A percentile compares a stretch with the other conserved stretches of the same genome.
Evolutionary conservation across 2,329 filamentous ascomycete species (phyloP).

Genomic region (Plenodomus tracheiphilus): DNA sequence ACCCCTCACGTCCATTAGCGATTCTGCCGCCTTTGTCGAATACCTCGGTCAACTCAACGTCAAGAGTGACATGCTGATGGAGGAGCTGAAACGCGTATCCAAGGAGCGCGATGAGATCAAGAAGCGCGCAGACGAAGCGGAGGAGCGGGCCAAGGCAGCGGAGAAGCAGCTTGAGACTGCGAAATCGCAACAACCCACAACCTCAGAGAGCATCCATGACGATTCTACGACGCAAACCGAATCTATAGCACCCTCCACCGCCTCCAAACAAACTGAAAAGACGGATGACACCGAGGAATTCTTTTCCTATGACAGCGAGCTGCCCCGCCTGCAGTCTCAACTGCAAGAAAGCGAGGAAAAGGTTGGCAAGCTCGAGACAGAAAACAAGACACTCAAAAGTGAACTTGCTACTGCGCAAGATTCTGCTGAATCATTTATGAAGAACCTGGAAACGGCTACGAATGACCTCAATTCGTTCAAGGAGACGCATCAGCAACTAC

Average conservation of each 20-base stretch:
- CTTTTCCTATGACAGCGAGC: conserved; percentile 89
- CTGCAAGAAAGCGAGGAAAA: conserved; percentile 71
- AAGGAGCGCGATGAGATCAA: conserved; percentile 79
- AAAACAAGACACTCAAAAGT: conserved; percentile 69
- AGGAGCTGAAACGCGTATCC: conserved; percentile 86
- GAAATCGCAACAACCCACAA: conserved; percentile 38
- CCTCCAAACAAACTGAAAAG: conserved; percentile 28
- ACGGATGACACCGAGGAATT: conserved; percentile 67
- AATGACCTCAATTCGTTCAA: conserved; percentile 62
- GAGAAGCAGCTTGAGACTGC: conserved; percentile 66
- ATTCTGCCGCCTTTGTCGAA: conserved; percentile 82
- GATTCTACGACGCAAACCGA: conserved; percentile 32
- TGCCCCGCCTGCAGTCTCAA: conserved; percentile 78
- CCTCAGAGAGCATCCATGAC: conserved; percentile 24
- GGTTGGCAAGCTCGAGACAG: conserved; percentile 68
- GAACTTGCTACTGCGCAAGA: conserved; percentile 74
- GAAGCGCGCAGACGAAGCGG: conserved; percentile 71
- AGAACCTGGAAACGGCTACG: conserved; percentile 69
- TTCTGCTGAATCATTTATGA: conserved; percentile 53
- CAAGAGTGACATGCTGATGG: conserved; percentile 89
- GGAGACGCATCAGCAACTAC: conserved; percentile 54
- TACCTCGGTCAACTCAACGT: conserved; percentile 86
- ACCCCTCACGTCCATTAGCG: conserved; percentile 82
- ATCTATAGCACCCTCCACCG: conserved; percentile 28
- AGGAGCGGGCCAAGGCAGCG: conserved; percentile 64